Evolutionary conservation across 2,329 filamentous ascomycete species (phyloP).

Genomic region (Tolypocladium amazonense): DNA sequence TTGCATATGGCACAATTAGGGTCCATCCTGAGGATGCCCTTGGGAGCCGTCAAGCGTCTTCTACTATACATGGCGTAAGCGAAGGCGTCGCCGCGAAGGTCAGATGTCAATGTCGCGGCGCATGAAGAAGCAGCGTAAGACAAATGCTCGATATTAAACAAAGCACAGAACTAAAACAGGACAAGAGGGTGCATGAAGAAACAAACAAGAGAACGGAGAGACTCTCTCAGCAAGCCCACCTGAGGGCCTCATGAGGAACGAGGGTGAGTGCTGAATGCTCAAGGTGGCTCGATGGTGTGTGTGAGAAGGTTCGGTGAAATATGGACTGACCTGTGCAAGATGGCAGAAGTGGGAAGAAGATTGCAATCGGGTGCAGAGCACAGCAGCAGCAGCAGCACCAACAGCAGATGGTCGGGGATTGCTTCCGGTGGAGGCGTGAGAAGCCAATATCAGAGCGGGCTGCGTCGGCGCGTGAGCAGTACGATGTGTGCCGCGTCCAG

Average conservation of each 20-base stretch:
- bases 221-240: slow-evolving; percentile 15
- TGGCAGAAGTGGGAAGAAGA: slow-evolving; percentile 8
- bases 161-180: not conserved
- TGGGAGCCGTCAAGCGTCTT: slow-evolving; percentile 29
- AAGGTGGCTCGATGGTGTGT: slow-evolving; percentile 5
- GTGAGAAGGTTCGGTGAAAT: slow-evolving; percentile 9
- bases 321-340: slow-evolving; percentile 19
- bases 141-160: slow-evolving; percentile 2
- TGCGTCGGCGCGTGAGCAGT: not conserved
- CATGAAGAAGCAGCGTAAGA: not conserved
- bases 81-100: not conserved
- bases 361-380: not conserved
- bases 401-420: not conserved
- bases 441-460: slow-evolving; percentile 4
- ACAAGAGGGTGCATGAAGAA: not conserved
- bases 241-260: slow-evolving; percentile 16
- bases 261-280: slow-evolving; percentile 8
- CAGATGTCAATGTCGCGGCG: not conserved
- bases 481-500: not conserved
- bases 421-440: not conserved
- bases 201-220: slow-evolving; percentile 1
- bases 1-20: slow-evolving; percentile 59
- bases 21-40: slow-evolving; percentile 51
- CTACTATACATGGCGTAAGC: slow-evolving; percentile 40
- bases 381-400: slow-evolving; percentile 3